Percentiles rank a stretch among this genome's conserved stretches.
Evolutionary conservation across 2,329 filamentous ascomycete genomes (phyloP).

Genomic region (Talaromyces sp.): DNA sequence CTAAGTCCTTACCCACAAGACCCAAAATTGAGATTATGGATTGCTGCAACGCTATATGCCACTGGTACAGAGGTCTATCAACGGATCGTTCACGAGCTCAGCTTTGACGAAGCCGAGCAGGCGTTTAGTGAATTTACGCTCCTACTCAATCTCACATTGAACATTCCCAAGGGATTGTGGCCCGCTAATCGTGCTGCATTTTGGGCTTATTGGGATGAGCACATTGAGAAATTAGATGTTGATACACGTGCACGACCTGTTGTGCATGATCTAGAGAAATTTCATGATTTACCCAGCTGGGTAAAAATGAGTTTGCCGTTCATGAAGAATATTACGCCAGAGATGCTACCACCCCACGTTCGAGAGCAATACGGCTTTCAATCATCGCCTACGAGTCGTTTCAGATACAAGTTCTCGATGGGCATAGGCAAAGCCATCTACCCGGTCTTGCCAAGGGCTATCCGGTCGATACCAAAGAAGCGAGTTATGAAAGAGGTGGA

Average conservation of each 20-base stretch:
- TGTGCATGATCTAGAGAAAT: constrained; percentile 27
- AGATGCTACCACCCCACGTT: constrained; percentile 33
- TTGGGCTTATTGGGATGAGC: constrained; percentile 37
- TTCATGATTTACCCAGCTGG: constrained; percentile 29
- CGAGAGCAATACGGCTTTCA: constrained; percentile 34
- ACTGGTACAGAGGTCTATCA: constrained; percentile 38
- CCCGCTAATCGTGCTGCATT: constrained; percentile 31
- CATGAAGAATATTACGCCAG: constrained; percentile 30
- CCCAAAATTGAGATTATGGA: constrained; percentile 29
- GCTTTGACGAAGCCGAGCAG: constrained; percentile 30
- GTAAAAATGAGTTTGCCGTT: constrained; percentile 31
- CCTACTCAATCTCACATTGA: constrained; percentile 26
- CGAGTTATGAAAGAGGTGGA: constrained; percentile 31
- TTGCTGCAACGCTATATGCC: constrained; percentile 35
- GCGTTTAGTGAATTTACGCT: constrained; percentile 32
- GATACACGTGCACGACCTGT: constrained; percentile 29
- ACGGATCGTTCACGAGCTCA: constrained; percentile 33
- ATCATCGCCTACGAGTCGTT: constrained; percentile 26
- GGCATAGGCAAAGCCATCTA: constrained; percentile 32
- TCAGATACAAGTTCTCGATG: constrained; percentile 32
- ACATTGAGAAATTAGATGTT: constrained; percentile 28
- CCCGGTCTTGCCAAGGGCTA: constrained; percentile 30
- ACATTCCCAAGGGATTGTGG: constrained; percentile 29
- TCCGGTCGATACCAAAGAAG: constrained; percentile 30
- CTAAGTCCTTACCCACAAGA: constrained; percentile 20